Base-by-base conservation (phyloP, 2,329 filamentous ascomycete species). In the Lecanoromycetidae sp. region DNA sequence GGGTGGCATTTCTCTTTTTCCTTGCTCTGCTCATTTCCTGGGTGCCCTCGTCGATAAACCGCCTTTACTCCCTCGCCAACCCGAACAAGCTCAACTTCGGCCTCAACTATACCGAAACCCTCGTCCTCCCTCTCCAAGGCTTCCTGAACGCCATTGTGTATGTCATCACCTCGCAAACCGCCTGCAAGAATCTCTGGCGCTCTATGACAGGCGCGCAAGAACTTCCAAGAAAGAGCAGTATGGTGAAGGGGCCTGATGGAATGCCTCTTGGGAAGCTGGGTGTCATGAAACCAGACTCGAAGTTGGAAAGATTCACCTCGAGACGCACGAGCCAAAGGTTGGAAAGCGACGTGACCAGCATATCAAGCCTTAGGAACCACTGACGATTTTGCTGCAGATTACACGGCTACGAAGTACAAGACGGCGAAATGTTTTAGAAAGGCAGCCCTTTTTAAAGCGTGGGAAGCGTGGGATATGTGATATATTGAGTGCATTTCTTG, bases 91-190 rank as follows among this genome's bases (percentile, higher is more conserved):
- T 72, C 0, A 72, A 69, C 12, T 71, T 79, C 23, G 67, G 71
- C 0, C 73, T 91, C 20, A 79, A 85, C 56, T 78, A 82, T 54
- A 75, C 80, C 54, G 80, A 82, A 19, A 79, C 82, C 0, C 72
- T 86, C 33, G 84, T 91, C 1, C 71, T 93, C 7, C 85, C 86
- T 0, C 71, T 87, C 0, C 86, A 93, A 60, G 86, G 86, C 0
- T 84, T 88, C 57, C 91, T 85, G 84, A 93, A 93, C 60, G 76
- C 80, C 15, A 62, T 84, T 49, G 86, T 93, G 55, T 93, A 91
- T 63, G 65, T 78, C 13, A 71, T 76, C 9, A 86, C 82, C 1
- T 85, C 81, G 5, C 76, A 78, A 70, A 64, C 74, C 41, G 80
- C 80, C 0, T 80, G 78, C 17, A 27, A 42, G 5, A 46, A 43